Conservation (phyloP, 257 asterid genomes). For the Thymus quinquecostatus region DNA sequence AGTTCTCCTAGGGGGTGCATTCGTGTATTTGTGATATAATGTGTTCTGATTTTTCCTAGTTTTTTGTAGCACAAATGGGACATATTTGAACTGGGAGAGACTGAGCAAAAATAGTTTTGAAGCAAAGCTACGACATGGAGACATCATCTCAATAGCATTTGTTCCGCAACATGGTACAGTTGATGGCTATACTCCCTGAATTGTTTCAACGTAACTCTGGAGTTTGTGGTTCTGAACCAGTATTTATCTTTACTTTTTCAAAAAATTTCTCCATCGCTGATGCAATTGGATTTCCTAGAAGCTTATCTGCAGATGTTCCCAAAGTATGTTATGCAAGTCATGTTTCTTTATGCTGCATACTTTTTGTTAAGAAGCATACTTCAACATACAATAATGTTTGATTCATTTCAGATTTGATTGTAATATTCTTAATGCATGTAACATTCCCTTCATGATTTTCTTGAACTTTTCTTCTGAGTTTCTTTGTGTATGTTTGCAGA, state of each 20-base stretch:
- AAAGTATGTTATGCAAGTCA: no score
- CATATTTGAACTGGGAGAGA: constrained; percentile 83
- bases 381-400: not conserved
- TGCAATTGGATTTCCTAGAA: constrained; percentile 1
- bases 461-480: not conserved
- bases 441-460: not conserved
- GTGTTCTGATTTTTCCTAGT: constrained; percentile 42
- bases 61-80: constrained; percentile 91
- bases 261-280: constrained; percentile 10
- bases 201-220: not conserved
- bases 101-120: constrained; percentile 72
- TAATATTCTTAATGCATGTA: not conserved
- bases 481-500: constrained; percentile 52
- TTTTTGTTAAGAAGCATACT: no score
- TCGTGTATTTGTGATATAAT: constrained; percentile 24
- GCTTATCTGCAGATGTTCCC: not conserved
- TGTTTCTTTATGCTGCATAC: no score
- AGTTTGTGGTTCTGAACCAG: constrained; percentile 17
- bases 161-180: constrained; percentile 83
- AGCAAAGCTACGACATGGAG: constrained; percentile 80
- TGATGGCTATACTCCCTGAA: constrained; percentile 24
- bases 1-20: constrained; percentile 21
- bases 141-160: constrained; percentile 84
- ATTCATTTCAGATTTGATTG: constrained; percentile 6
- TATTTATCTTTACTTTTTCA: constrained; percentile 1